Conservation (phyloP, 768 basidiomycete genomes). For the Rhizopogon vinicolor region DNA sequence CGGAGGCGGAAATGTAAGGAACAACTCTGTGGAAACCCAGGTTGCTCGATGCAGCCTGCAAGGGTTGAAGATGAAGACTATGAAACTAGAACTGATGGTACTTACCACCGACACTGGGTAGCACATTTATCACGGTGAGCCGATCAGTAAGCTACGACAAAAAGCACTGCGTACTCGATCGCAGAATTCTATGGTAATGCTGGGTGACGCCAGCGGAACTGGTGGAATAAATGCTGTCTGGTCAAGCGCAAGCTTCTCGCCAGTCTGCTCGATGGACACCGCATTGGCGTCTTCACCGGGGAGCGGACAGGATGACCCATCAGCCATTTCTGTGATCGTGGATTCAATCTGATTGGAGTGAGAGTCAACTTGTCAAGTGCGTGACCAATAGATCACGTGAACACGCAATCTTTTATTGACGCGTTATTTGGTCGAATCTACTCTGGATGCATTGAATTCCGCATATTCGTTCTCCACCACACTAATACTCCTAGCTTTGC, state of each 20-base stretch:
- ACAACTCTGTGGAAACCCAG: constrained; percentile 91
- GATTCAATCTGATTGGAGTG: not conserved
- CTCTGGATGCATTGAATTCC: constrained; percentile 6
- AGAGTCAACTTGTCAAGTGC: not conserved
- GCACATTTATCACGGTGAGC: not conserved
- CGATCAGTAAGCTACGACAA: not conserved
- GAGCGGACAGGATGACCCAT: constrained; percentile 6
- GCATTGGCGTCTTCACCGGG: constrained; percentile 20
- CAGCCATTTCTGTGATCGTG: constrained; percentile 21
- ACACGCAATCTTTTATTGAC: constrained; percentile 31
- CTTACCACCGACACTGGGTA: constrained; percentile 76
- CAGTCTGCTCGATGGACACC: constrained; percentile 13
- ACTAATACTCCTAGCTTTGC: not conserved
- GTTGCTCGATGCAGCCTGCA: constrained; percentile 85
- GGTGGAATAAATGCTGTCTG: constrained; percentile 56
- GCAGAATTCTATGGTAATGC: constrained; percentile 88
- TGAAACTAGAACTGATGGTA: not conserved
- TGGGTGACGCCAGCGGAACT: constrained; percentile 39
- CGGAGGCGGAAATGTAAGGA: constrained; percentile 87
- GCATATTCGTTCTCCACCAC: constrained; percentile 8
- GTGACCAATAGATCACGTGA: constrained; percentile 27
- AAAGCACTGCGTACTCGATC: constrained; percentile 58
- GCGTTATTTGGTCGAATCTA: constrained; percentile 41
- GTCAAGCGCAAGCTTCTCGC: constrained; percentile 30
- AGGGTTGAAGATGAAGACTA: not conserved